Evolutionary conservation across 805 yeast genomes (phyloP), one percentile per base, ranked within the genome.

Genomic region (Torulaspora microellipsoides): DNA sequence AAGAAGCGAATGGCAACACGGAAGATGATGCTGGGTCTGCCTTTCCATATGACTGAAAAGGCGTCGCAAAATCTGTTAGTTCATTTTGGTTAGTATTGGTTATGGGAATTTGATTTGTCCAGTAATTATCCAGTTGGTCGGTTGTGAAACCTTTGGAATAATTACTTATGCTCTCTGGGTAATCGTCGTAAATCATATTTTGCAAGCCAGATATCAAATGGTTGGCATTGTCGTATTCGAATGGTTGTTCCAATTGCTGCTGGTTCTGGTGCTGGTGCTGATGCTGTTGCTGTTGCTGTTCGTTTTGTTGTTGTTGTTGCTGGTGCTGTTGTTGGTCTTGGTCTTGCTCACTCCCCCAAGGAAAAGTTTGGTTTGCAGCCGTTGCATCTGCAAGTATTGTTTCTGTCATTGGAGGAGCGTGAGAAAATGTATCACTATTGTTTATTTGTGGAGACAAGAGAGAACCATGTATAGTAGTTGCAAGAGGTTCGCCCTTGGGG

Each of bases 121-220:
- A 63, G 44, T 60, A 63, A 33, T 55, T 58, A 44, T 63, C 67
- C 27, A 68, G 56, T 63, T 63, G 67, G 58, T 55, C 71, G 3
- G 58, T 62, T 4, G 65, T 63, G 33, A 57, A 59, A 2, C 57
- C 58, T 31, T 60, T 62, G 14, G 63, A 62, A 41, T 52, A 54
- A 28, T 55, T 60, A 37, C 63, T 61, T 11, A 57, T 53, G 10
- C 53, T 53, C 15, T 56, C 59, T 7, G 62, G 56, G 36, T 51
- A 50, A 34, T 60, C 67, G 23, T 60, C 63, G 38, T 51, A 56
- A 13, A 62, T 58, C 55, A 62, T 56, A 46, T 61, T 58, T 47
- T 59, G 59, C 25, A 64, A 44, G n/a, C 66, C 64, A 14, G 58
- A 58, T 17, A 62, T 53, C 28, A 59, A 37, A 45, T 59, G 67